Evolutionary conservation across 345 rosid genomes (phyloP), one percentile per base, ranked within the genome.

Genomic region (Arabis hirsuta): DNA sequence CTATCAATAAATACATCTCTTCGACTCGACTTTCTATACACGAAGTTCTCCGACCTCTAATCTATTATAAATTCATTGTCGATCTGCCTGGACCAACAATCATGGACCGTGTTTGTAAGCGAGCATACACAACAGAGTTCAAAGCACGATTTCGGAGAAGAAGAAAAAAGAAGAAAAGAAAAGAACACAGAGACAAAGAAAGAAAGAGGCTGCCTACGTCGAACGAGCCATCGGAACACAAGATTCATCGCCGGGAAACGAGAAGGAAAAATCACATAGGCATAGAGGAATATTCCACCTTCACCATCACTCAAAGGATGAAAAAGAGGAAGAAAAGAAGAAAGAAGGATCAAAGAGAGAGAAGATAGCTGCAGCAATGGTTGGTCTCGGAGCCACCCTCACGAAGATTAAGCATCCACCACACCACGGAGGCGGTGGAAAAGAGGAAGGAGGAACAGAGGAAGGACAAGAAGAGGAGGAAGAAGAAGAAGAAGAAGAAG

Each of bases 311-410:
- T 62, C 75, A 52, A 69, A 69, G 1, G 75, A 76, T 48, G 75
- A 76, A 48, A 41, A 76, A 62, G 74, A 62, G 13, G 70, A 69
- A 55, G 65, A 75, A 5, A 75, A 69, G 58, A 75, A 69, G 59
- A 76, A 76, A 38, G 55, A 76, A 22, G 79, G 71, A 7, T 76
- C 79, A 55, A 76, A 76, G 48, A 76, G 75, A 70, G 75, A 76
- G 61, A 76, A 76, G 55, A 62, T 75, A 14, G 75, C 66, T 63
- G 65, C 60, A 69, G 75, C 71, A 9, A 36, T 76, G 70, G 65
- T 69, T 76, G 74, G 58, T 56, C 57, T 67, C 0, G 69, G 73
- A 53, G 79, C 64, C 12, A 62, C 78, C 38, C 73, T 74, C 12
- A 60, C 43, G 74, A 75, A 62, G 61, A 41, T 69, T 16, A 62